Conservation (phyloP, 805 yeast species). For the Cyberlindnera nakhonratchasimensis region DNA sequence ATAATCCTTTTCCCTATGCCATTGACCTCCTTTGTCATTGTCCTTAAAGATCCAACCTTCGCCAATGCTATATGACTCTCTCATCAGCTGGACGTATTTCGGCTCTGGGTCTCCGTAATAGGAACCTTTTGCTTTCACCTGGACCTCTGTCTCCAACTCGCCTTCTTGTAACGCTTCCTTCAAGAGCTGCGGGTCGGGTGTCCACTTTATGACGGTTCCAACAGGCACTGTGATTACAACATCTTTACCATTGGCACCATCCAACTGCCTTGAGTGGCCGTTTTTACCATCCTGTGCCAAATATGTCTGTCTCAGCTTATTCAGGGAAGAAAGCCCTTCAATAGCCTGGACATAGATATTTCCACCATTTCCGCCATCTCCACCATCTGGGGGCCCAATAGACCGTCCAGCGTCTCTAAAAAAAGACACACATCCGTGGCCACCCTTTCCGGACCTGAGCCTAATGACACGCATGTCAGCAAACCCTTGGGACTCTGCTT, state of each 20-base stretch:
- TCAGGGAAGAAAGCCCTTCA: slow-evolving; percentile 65
- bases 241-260: slow-evolving; percentile 84
- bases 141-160: slow-evolving; percentile 27
- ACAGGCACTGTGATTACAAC: slow-evolving; percentile 82
- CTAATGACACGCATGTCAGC: slow-evolving; percentile 67
- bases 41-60: slow-evolving; percentile 90
- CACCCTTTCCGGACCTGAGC: slow-evolving; percentile 79
- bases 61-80: slow-evolving; percentile 64
- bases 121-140: slow-evolving; percentile 33
- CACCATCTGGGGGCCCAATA: slow-evolving; percentile 97
- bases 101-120: slow-evolving; percentile 33
- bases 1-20: slow-evolving; percentile 61
- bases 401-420: slow-evolving; percentile 81
- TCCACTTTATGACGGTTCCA: slow-evolving; percentile 85
- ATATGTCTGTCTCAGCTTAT: slow-evolving; percentile 63
- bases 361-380: slow-evolving; percentile 97
- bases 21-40: slow-evolving; percentile 55
- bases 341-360: slow-evolving; percentile 79
- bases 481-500: slow-evolving; percentile 42
- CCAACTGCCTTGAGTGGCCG: slow-evolving; percentile 75
- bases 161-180: slow-evolving; percentile 14
- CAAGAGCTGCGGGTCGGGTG: slow-evolving; percentile 62
- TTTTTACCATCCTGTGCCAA: slow-evolving; percentile 66
- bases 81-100: slow-evolving; percentile 51
- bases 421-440: slow-evolving; percentile 84